A percentile compares a stretch with the other conserved stretches of the same genome.
These are phyloP conservation scores for Debaryomyces psychrophilus DNA, from an alignment of 1,139 yeast genomes.

Conservation along the genomic window DNA sequence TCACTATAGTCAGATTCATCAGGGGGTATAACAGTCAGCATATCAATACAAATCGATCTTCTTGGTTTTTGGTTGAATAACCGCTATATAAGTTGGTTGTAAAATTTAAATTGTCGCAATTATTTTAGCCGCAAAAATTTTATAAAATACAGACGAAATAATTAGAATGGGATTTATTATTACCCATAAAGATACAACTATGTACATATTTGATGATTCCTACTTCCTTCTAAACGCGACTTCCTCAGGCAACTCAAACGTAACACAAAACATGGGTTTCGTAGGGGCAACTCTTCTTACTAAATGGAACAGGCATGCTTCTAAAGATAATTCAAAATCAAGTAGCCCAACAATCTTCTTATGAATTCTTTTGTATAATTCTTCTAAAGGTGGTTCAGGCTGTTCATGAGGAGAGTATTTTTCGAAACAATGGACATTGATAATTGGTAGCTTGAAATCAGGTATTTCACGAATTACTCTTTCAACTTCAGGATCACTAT, in stretches of 20 bases:
- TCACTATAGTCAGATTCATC: constrained; percentile 29
- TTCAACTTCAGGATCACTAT: constrained; percentile 44
- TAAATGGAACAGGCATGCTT: constrained; percentile 63
- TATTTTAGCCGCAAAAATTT: no score
- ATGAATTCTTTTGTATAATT: constrained; percentile 65
- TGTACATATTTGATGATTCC: background rate
- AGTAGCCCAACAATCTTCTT: constrained; percentile 58
- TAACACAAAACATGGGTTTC: constrained; percentile 91
- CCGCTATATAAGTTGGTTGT: constrained; percentile 9
- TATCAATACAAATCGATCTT: background rate
- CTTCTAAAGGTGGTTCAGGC: constrained; percentile 69
- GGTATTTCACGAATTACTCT: constrained; percentile 34
- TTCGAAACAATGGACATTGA: constrained; percentile 92
- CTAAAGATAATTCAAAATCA: constrained; percentile 49
- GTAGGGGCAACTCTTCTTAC: constrained; percentile 97
- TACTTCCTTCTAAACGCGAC: constrained; percentile 59
- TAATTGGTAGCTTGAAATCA: constrained; percentile 65
- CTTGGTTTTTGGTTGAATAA: background rate
- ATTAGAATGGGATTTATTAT: background rate
- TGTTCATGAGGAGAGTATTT: constrained; percentile 70
- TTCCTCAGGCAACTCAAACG: constrained; percentile 74
- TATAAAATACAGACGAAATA: background rate
- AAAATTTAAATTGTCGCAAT: background rate
- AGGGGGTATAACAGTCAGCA: constrained; percentile 25
- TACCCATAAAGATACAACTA: background rate